Evolutionary conservation across 805 yeast genomes (phyloP).

Genomic region (Scheffersomyces amazonensis): DNA sequence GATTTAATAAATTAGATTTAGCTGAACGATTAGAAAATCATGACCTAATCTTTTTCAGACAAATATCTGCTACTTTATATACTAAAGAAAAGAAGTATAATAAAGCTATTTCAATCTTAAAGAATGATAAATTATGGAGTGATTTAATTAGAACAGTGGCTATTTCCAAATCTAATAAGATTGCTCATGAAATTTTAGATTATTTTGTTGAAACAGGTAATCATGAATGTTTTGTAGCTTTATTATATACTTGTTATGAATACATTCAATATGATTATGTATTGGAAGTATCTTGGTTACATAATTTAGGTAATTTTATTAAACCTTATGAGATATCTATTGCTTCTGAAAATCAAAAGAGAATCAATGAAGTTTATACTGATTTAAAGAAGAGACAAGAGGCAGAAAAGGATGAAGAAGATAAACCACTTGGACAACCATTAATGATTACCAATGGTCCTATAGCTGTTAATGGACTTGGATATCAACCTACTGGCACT

Average conservation of each 20-base stretch:
- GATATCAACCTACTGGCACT: constrained; percentile 69
- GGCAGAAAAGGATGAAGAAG: constrained; percentile 47
- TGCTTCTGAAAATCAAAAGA: constrained; percentile 73
- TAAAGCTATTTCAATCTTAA: constrained; percentile 83
- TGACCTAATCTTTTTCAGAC: constrained; percentile 87
- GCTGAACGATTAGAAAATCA: constrained; percentile 94
- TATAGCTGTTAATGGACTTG: constrained; percentile 43
- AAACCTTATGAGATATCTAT: constrained; percentile 90
- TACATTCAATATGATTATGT: constrained; percentile 79
- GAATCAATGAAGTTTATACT: constrained; percentile 59
- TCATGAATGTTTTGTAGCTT: constrained; percentile 90
- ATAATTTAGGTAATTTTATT: constrained; percentile 75
- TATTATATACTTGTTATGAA: constrained; percentile 82
- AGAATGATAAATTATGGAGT: constrained; percentile 90
- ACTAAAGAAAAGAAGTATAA: constrained; percentile 92
- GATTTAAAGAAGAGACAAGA: constrained; percentile 72
- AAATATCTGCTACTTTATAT: constrained; percentile 91
- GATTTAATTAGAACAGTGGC: constrained; percentile 94
- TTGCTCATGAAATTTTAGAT: constrained; percentile 82
- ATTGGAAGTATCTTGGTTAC: constrained; percentile 87
- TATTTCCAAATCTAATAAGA: constrained; percentile 69
- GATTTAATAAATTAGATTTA: constrained; percentile 87
- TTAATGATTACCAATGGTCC: constrained; percentile 79
- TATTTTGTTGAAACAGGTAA: constrained; percentile 97
- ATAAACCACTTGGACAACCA: constrained; percentile 55